A percentile compares a stretch with the other conserved stretches of the same genome.
Conservation (phyloP, 2,329 filamentous ascomycete species). For the Colletotrichum sp. region DNA sequence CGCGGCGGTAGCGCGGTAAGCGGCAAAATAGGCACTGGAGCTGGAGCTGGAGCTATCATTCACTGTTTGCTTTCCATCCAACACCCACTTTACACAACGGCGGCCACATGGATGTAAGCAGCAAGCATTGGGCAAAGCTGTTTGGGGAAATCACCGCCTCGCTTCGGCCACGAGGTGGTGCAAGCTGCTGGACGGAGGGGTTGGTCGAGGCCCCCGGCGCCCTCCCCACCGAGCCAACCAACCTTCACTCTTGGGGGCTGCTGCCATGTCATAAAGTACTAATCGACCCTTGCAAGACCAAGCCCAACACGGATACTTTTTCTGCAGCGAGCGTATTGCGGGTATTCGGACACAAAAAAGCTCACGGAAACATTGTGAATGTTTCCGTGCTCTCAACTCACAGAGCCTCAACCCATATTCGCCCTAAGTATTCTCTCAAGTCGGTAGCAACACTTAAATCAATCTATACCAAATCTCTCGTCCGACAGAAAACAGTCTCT, state of each 20-base stretch:
- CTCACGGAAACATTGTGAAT: background rate
- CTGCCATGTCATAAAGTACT: background rate
- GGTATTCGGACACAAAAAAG: background rate
- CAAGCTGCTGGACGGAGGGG: background rate
- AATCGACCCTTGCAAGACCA: background rate
- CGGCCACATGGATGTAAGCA: background rate
- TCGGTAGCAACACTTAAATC: background rate
- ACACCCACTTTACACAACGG: background rate
- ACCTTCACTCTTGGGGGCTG: background rate
- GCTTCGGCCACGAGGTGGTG: background rate
- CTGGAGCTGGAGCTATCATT: background rate
- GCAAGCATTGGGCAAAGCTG: background rate
- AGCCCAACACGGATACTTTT: background rate
- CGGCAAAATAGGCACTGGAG: background rate
- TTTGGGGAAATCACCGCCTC: background rate
- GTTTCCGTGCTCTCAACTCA: background rate
- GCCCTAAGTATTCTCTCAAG: accelerated
- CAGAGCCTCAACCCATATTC: background rate
- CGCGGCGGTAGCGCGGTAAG: background rate
- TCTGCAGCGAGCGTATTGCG: background rate
- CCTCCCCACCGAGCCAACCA: background rate
- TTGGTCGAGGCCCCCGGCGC: background rate
- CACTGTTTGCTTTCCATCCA: background rate
- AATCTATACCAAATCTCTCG: no score
- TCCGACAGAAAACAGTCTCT: background rate